phyloP scores from a whole-genome alignment of 148 eudicot species.

The Rhododendron molle region DNA sequence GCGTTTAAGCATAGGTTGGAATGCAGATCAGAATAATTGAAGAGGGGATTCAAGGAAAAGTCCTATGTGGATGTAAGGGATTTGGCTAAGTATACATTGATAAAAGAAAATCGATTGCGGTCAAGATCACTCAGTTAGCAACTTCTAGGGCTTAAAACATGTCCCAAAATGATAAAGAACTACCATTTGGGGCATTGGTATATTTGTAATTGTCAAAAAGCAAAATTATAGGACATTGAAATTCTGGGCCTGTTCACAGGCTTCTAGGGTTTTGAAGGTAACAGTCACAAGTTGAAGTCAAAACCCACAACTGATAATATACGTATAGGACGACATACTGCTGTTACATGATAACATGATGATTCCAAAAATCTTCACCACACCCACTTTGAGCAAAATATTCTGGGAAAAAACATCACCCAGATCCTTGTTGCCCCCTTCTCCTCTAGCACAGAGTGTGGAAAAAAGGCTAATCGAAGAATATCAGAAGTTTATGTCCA shows the following conservation, averaged over 20 bases:
- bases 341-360: not conserved
- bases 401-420: not conserved
- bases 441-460: not conserved
- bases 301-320: not conserved
- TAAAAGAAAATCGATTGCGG: not conserved
- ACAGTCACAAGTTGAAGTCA: not conserved
- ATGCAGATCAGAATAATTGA: not conserved
- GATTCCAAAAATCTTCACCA: not conserved
- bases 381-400: not conserved
- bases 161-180: not conserved
- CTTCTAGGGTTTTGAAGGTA: not conserved
- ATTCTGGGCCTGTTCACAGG: not conserved
- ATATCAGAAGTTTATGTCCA: not conserved
- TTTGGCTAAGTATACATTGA: not conserved
- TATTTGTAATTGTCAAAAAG: not conserved
- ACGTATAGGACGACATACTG: not conserved
- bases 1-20: not conserved
- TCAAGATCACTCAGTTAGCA: not conserved
- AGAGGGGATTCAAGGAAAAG: not conserved
- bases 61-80: not conserved
- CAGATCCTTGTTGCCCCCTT: not conserved
- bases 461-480: not conserved
- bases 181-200: not conserved
- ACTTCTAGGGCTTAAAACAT: not conserved
- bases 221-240: not conserved